Conservation (phyloP, 805 yeast genomes). For the Kurtzmaniella cleridarum region DNA sequence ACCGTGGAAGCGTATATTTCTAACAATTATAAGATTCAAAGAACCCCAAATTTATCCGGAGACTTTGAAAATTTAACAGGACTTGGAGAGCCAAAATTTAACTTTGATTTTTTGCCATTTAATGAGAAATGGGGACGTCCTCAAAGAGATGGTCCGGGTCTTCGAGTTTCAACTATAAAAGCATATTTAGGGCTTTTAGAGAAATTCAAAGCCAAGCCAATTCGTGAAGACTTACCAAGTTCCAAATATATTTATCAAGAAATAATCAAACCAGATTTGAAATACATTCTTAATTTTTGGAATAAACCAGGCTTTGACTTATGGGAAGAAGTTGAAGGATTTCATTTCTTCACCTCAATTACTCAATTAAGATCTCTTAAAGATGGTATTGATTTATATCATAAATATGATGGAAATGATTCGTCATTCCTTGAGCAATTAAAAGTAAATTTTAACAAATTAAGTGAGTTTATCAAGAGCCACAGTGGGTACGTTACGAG, state of each 20-base stretch:
- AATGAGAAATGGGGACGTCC: conserved; percentile 85
- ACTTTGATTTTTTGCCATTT: conserved; percentile 60
- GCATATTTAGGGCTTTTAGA: conserved; percentile 46
- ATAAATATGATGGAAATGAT: conserved; percentile 18
- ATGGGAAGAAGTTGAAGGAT: conserved; percentile 83
- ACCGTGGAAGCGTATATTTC: conserved; percentile 58
- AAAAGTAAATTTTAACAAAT: conserved; percentile 21
- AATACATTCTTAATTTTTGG: conserved; percentile 63
- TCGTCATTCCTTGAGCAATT: conserved; percentile 22
- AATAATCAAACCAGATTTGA: conserved; percentile 64
- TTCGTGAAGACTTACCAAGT: conserved; percentile 21
- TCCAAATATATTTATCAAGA: conserved; percentile 41
- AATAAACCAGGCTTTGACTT: conserved; percentile 65
- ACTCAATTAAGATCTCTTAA: conserved; percentile 67
- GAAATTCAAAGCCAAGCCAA: conserved; percentile 14
- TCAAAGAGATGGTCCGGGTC: conserved; percentile 91
- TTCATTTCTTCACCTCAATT: conserved; percentile 75
- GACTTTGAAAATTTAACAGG: conserved; percentile 43
- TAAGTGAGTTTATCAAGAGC: conserved; percentile 33
- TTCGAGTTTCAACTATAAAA: conserved; percentile 62
- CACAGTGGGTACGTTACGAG: conserved; percentile 40
- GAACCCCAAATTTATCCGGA: conserved; percentile 68
- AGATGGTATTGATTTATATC: conserved; percentile 44
- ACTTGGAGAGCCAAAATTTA: conserved; percentile 88
- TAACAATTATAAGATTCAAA: conserved; percentile 56